Base-by-base conservation (phyloP, 768 basidiomycete genomes). In the Suillus sp. region DNA sequence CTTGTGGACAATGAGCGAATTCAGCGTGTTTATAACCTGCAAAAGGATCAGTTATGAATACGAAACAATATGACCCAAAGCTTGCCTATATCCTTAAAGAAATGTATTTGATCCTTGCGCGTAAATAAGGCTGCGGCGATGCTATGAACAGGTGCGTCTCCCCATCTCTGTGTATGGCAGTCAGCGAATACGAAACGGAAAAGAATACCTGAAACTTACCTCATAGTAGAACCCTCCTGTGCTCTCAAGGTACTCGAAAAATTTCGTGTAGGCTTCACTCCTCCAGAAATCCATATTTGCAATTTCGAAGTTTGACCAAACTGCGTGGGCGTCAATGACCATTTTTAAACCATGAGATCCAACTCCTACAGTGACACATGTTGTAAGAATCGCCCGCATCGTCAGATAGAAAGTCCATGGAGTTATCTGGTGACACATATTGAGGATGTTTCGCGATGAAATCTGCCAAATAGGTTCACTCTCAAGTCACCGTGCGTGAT, bases 271-370 rank as follows among this genome's bases (percentile, higher is more conserved):
- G 3, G 89, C 87, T 64, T 95, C 88, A 16, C 88, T 78, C 68
- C 94, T 82, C 92, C 92, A 95, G 64, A 96, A 85, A 64, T 92
- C 87, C 64, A 96, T 82, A 69, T 88, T 83, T 6, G 83, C 95
- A 64, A 97, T 96, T 74, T 96, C 95, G 69, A 96, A 96, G 75
- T 95, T 97, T 68, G 88, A 92, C 93, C 93, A 95, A 80, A 93
- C 92, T 93, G 60, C 2, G 59, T 34, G 6, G 16, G 35, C 20
- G 9, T 57, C 20, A 60, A 60, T 59, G 5, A 34, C 22, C 10
- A 5, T 10, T 18, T 11, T 40, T 8, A 11, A 20, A 13, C 35
- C 22, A 34, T 37, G 56, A 22, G n/a, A 35, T 16, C 8, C 25
- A n/a, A 35, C 13, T 43, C 85, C 68, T 66, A 87, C 85, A 88